These are phyloP conservation scores for Amphirosellinia nigrospora DNA, from an alignment of 495 filamentous ascomycete genomes.

Conservation along the genomic window DNA sequence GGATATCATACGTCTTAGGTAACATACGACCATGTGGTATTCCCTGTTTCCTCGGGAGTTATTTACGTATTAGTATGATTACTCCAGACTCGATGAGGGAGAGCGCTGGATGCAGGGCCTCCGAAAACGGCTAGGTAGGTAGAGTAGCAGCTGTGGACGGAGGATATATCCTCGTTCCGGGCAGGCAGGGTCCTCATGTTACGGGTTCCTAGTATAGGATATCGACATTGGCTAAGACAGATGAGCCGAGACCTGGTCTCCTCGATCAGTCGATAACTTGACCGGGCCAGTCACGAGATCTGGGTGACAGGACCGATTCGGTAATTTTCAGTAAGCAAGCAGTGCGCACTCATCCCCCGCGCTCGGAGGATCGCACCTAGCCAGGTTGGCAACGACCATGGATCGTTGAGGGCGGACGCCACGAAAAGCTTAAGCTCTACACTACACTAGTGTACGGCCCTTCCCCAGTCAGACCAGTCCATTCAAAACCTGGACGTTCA, in stretches of 20 bases:
- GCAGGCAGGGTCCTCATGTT: neutral
- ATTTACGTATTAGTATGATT: slow-evolving; percentile 4
- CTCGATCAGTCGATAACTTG: slow-evolving; percentile 9
- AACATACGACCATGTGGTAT: slow-evolving; percentile 13
- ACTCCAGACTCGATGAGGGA: neutral
- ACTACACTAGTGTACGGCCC: neutral
- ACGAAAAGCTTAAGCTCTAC: neutral
- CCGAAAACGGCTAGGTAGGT: neutral
- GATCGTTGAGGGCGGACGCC: neutral
- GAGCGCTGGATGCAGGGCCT: neutral
- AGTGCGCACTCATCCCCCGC: neutral
- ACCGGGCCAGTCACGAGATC: slow-evolving; percentile 15
- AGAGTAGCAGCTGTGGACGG: neutral
- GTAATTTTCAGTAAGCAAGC: slow-evolving; percentile 7
- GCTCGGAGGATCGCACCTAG: slow-evolving; percentile 3
- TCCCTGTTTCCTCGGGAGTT: slow-evolving; percentile 4
- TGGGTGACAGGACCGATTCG: slow-evolving; percentile 1
- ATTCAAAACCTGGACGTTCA: neutral
- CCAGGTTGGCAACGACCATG: neutral
- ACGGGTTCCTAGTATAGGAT: neutral
- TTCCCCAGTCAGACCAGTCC: neutral
- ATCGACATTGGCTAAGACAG: neutral
- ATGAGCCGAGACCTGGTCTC: neutral
- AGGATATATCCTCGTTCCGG: slow-evolving; percentile 4
- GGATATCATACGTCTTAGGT: slow-evolving; percentile 1